Percentiles rank a stretch among this genome's conserved stretches.
These are phyloP conservation scores for Euphorbia schlechtendalii DNA, from an alignment of 441 rosid genomes.

Conservation along the genomic window DNA sequence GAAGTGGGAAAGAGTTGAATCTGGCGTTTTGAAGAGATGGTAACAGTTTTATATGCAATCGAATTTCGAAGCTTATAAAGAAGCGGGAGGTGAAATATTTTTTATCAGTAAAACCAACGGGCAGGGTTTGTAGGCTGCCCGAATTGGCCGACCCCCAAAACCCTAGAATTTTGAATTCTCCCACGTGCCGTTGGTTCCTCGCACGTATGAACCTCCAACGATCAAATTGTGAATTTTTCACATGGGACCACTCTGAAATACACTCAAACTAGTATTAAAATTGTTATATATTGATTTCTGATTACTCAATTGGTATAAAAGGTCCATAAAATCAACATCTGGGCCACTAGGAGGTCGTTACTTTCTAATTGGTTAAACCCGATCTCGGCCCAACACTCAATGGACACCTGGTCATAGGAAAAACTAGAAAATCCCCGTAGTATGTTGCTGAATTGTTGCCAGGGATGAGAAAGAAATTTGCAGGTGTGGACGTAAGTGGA, in stretches of 20 bases:
- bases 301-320: no score
- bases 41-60: not conserved
- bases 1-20: not conserved
- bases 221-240: not conserved
- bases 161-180: slow-evolving; percentile 38
- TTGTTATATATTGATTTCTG: no score
- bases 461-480: no score
- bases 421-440: no score
- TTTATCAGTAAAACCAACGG: slow-evolving; percentile 12
- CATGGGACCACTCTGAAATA: not conserved
- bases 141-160: slow-evolving; percentile 18
- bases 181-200: slow-evolving; percentile 23
- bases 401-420: no score
- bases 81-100: slow-evolving; percentile 37
- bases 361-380: no score
- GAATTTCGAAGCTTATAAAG: slow-evolving; percentile 36
- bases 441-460: no score
- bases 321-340: no score
- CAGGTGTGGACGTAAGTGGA: no score
- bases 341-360: no score
- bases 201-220: slow-evolving; percentile 11
- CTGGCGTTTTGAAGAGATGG: not conserved
- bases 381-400: no score
- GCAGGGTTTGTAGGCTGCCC: slow-evolving; percentile 24
- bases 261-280: no score